phyloP scores from a whole-genome alignment of 805 yeast genomes.

The Candida vartiovaarae region DNA sequence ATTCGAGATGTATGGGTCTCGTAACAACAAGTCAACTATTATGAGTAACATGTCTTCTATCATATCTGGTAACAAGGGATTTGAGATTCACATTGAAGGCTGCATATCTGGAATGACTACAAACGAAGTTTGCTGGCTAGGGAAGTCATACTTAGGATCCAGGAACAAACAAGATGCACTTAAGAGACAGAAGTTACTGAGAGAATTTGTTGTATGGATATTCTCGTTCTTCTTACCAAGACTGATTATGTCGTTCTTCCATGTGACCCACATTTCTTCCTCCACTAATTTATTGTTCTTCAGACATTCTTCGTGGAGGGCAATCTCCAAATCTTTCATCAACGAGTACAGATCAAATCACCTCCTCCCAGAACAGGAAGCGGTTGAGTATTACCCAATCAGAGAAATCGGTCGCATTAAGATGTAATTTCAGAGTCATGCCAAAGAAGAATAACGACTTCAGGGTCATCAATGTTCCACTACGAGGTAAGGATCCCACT shows the following conservation, averaged over 20 bases:
- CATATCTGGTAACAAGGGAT: slow-evolving; percentile 32
- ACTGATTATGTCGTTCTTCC: slow-evolving; percentile 49
- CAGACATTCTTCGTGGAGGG: slow-evolving; percentile 53
- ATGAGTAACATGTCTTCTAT: slow-evolving; percentile 30
- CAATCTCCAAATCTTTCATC: slow-evolving; percentile 35
- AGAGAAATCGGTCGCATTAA: slow-evolving; percentile 15
- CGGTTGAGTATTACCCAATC: slow-evolving; percentile 13
- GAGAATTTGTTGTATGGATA: slow-evolving; percentile 51
- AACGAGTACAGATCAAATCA: slow-evolving; percentile 33
- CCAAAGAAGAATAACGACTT: slow-evolving; percentile 55
- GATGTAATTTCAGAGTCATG: slow-evolving; percentile 38
- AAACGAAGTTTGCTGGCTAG: slow-evolving; percentile 51
- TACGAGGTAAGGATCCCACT: slow-evolving; percentile 27
- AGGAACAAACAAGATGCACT: slow-evolving; percentile 36
- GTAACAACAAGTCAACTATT: slow-evolving; percentile 38
- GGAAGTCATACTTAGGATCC: slow-evolving; percentile 19
- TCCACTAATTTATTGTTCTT: slow-evolving; percentile 38
- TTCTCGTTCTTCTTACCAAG: slow-evolving; percentile 38
- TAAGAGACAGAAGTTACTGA: slow-evolving; percentile 31
- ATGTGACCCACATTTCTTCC: slow-evolving; percentile 53
- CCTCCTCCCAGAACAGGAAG: slow-evolving; percentile 23
- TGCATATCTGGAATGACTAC: slow-evolving; percentile 32
- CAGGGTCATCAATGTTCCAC: slow-evolving; percentile 53
- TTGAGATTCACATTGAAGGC: slow-evolving; percentile 26
- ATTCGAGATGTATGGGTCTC: slow-evolving; percentile 42